Evolutionary conservation across 2,329 filamentous ascomycete genomes (phyloP).

Genomic region (Fusarium austroafricanum): DNA sequence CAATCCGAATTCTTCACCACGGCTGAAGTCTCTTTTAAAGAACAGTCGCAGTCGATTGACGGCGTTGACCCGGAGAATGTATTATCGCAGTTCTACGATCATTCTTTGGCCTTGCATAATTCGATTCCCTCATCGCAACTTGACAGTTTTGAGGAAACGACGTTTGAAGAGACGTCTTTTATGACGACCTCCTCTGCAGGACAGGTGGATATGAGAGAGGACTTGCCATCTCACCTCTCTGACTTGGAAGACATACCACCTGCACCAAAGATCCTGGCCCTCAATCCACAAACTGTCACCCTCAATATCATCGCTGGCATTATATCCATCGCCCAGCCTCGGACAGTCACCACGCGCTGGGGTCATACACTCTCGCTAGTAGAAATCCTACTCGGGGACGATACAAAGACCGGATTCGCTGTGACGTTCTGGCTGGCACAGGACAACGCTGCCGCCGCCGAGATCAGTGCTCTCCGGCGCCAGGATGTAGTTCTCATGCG

Average conservation of each 20-base stretch:
- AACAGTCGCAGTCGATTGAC: conserved; percentile 36
- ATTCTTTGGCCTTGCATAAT: conserved; percentile 79
- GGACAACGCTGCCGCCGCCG: conserved; percentile 48
- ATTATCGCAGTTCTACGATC: conserved; percentile 77
- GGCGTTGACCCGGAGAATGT: conserved; percentile 53
- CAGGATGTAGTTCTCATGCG: conserved; percentile 84
- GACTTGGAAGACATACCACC: conserved; percentile 78
- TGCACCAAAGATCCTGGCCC: conserved; percentile 71
- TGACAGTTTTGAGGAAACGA: conserved; percentile 44
- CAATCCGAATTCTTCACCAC: conserved; percentile 62
- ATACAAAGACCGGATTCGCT: conserved; percentile 82
- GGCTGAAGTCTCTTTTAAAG: conserved; percentile 53
- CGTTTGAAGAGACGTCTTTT: conserved; percentile 51
- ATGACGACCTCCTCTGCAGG: conserved; percentile 53
- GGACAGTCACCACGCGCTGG: conserved; percentile 75
- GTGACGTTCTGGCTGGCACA: conserved; percentile 83
- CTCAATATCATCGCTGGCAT: conserved; percentile 85
- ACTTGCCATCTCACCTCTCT: conserved; percentile 52
- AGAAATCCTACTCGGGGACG: conserved; percentile 85
- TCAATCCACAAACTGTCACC: conserved; percentile 83
- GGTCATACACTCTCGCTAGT: conserved; percentile 73
- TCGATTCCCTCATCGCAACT: conserved; percentile 73
- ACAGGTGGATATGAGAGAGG: conserved; percentile 33
- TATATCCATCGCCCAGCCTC: conserved; percentile 75
- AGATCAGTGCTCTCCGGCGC: conserved; percentile 64